phyloP scores from a whole-genome alignment of 768 basidiomycete species.

The Clathrus columnatus region DNA sequence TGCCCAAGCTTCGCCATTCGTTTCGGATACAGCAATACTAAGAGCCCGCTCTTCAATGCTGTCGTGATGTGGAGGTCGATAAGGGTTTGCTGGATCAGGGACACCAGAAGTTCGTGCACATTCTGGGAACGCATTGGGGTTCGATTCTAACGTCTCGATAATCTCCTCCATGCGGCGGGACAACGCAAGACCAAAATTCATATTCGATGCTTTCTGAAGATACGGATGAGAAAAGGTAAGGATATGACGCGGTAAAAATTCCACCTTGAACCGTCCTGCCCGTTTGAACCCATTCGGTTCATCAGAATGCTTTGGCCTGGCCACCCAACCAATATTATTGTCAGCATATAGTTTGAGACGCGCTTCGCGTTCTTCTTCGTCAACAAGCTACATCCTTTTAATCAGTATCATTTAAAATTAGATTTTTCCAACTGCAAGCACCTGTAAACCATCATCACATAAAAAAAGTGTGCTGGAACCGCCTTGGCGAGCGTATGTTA shows the following conservation, averaged over 20 bases:
- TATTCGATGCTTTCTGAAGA: constrained; percentile 36
- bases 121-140: constrained; percentile 11
- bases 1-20: constrained; percentile 29
- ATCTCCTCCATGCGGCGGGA: constrained; percentile 33
- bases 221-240: neutral
- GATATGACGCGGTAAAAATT: neutral
- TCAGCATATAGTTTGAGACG: constrained; percentile 46
- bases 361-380: constrained; percentile 35
- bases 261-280: constrained; percentile 37
- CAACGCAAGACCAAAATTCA: constrained; percentile 38
- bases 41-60: constrained; percentile 43
- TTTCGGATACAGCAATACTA: constrained; percentile 44
- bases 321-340: constrained; percentile 52
- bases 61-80: constrained; percentile 12
- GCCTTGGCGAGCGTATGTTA: constrained; percentile 58
- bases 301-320: constrained; percentile 44
- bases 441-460: constrained; percentile 55
- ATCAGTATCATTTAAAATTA: neutral
- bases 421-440: constrained; percentile 12
- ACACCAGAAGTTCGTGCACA: neutral
- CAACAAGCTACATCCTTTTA: constrained; percentile 21
- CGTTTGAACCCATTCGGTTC: constrained; percentile 35
- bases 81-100: neutral
- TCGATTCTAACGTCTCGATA: constrained; percentile 24
- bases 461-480: constrained; percentile 50